Conservation (phyloP, 768 basidiomycete genomes). For the Punctularia strigosozonata region DNA sequence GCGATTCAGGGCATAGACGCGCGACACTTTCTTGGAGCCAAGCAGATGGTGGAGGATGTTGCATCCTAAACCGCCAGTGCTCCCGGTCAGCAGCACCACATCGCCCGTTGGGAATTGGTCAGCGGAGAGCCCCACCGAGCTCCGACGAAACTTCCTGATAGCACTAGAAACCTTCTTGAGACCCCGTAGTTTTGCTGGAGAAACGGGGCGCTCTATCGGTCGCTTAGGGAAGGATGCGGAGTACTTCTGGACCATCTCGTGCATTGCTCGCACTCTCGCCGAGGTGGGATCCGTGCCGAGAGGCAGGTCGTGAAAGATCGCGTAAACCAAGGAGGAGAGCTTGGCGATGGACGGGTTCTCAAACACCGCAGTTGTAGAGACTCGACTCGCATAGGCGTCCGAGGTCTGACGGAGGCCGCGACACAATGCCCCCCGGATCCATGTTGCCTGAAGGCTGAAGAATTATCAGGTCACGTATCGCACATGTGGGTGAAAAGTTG, state of each 20-base stretch:
- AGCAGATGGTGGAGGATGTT: conserved; percentile 16
- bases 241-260: conserved; percentile 7
- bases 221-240: conserved; percentile 7
- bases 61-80: conserved; percentile 22
- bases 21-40: not conserved
- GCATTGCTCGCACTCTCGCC: conserved; percentile 2
- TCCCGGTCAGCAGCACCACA: conserved; percentile 22
- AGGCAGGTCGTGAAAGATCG: too few species aligned
- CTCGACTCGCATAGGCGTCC: conserved; percentile 9
- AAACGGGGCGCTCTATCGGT: too few species aligned
- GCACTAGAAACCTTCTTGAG: too few species aligned
- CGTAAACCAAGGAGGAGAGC: conserved; percentile 9
- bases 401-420: conserved; percentile 11
- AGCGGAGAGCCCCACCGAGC: too few species aligned
- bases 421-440: conserved; percentile 22
- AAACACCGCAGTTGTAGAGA: conserved; percentile 14
- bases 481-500: conserved; percentile 3
- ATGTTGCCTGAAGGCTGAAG: conserved; percentile 23
- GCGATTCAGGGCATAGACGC: conserved; percentile 20
- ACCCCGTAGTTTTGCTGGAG: too few species aligned
- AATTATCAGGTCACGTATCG: not conserved
- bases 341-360: conserved; percentile 16
- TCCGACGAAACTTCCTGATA: too few species aligned
- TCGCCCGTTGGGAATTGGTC: too few species aligned
- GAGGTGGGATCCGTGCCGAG: not conserved